These are phyloP conservation scores for Diaporthe sp. DNA, from an alignment of 2,329 filamentous ascomycete genomes.

Conservation along the genomic window DNA sequence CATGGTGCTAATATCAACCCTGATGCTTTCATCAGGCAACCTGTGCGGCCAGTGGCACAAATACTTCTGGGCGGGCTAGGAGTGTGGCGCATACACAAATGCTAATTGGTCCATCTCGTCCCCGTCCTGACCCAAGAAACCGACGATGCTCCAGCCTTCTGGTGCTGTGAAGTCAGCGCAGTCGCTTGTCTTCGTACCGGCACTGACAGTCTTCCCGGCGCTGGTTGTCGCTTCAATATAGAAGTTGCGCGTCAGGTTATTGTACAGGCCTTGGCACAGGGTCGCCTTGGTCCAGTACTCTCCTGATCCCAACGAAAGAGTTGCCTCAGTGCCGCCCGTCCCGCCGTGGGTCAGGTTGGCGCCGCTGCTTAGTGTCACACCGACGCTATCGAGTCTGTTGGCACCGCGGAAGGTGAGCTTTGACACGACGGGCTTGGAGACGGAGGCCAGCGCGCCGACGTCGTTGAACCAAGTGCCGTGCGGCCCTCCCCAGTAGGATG, in stretches of 20 bases:
- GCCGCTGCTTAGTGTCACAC: constrained; percentile 61
- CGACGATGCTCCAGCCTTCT: constrained; percentile 64
- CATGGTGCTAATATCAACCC: not conserved
- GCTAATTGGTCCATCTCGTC: constrained; percentile 69
- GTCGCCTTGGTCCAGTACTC: constrained; percentile 64
- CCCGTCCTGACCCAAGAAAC: constrained; percentile 63
- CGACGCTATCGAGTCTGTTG: constrained; percentile 63
- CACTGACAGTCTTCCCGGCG: constrained; percentile 57
- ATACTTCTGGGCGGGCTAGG: constrained; percentile 31
- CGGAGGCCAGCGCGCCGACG: constrained; percentile 53
- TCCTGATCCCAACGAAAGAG: constrained; percentile 56
- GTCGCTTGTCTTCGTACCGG: constrained; percentile 60
- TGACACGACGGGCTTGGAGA: constrained; percentile 50
- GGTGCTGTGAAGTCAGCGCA: constrained; percentile 62
- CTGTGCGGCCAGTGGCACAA: not conserved
- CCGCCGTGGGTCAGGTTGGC: constrained; percentile 65
- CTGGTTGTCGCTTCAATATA: constrained; percentile 67
- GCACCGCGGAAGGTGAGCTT: constrained; percentile 60
- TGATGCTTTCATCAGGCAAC: not conserved
- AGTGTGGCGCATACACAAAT: constrained; percentile 60
- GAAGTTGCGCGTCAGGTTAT: constrained; percentile 63
- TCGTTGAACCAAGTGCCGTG: constrained; percentile 69
- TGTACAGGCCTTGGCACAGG: constrained; percentile 64
- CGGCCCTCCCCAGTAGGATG: constrained; percentile 60
- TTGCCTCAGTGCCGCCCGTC: constrained; percentile 57